Evolutionary conservation across 2,329 filamentous ascomycete species (phyloP), one percentile per base, ranked within the genome.

Genomic region (Cordyceps javanica): DNA sequence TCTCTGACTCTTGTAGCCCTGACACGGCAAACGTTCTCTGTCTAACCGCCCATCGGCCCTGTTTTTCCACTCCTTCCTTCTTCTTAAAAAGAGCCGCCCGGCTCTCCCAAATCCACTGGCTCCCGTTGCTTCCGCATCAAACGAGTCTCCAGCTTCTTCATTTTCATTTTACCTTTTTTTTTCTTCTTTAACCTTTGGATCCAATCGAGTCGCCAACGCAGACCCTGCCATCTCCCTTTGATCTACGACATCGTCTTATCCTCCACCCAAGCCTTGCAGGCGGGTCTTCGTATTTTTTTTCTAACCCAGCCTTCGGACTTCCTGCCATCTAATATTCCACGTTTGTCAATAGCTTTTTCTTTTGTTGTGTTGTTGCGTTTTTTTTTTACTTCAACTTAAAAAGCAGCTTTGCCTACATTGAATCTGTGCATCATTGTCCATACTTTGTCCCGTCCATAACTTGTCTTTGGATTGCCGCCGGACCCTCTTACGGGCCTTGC

Each of bases 281-380:
- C 56, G 56, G 56, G 56, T 58, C 56, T 51, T 53, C 56, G 50
- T 54, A 54, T 53, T 58, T 49, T 53, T 53, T 58, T 49, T 53
- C 56, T 50, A 58, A 36, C 55, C 55, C 55, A 57, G 50, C 49
- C 56, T 53, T 53, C 34, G n/a, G 41, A 6, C 25, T 48, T 46
- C 50, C 46, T 45, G 48, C 49, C 42, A 54, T 53, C 49, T 25
- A n/a, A 54, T 58, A 49, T 59, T 55, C 28, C 46, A 44, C 9
- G 52, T 51, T 51, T 19, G 45, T 55, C 30, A 11, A 39, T n/a
- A 36, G n/a, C 14, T 25, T n/a, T 50, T 50, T 55, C 32, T 25
- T 50, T 44, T 49, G n/a, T n/a, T n/a, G 30, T 53, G 11, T 38
- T 19, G 14, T 46, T 55, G 23, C n/a, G 36, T 42, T 36, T 55